These are phyloP conservation scores for Rhodotorula babjevae DNA, from an alignment of 768 basidiomycete species.

Conservation along the genomic window DNA sequence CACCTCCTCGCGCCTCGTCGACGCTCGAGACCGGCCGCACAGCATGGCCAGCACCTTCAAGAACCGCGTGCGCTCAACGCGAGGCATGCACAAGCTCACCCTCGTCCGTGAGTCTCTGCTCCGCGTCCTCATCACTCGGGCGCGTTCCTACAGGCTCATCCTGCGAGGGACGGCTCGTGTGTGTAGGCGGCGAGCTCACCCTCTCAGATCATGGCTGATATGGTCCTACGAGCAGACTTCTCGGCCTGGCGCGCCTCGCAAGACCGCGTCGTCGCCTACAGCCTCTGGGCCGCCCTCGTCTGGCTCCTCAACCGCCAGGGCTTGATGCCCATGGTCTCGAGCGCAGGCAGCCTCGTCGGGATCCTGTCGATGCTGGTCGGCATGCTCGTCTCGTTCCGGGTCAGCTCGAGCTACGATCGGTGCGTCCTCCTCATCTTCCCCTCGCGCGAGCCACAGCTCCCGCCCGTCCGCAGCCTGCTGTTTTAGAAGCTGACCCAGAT, in stretches of 20 bases:
- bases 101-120: background rate
- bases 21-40: background rate
- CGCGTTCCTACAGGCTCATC: no score
- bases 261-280: background rate
- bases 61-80: background rate
- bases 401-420: conserved; percentile 13
- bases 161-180: no score
- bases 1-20: no score
- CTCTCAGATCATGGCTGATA: background rate
- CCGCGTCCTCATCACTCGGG: background rate
- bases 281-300: conserved; percentile 1
- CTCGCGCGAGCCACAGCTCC: no score
- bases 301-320: background rate
- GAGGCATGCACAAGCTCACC: conserved; percentile 7
- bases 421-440: conserved; percentile 6
- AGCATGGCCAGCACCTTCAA: conserved; percentile 3
- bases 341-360: conserved; percentile 7
- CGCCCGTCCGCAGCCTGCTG: background rate
- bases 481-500: background rate
- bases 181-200: no score
- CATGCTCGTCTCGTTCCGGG: conserved; percentile 18
- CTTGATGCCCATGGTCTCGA: background rate
- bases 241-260: conserved; percentile 14
- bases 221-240: conserved; percentile 5
- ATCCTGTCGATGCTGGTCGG: conserved; percentile 21